Conservation (phyloP, 2,329 filamentous ascomycete species). For the Nothomitra cinnamomea region DNA sequence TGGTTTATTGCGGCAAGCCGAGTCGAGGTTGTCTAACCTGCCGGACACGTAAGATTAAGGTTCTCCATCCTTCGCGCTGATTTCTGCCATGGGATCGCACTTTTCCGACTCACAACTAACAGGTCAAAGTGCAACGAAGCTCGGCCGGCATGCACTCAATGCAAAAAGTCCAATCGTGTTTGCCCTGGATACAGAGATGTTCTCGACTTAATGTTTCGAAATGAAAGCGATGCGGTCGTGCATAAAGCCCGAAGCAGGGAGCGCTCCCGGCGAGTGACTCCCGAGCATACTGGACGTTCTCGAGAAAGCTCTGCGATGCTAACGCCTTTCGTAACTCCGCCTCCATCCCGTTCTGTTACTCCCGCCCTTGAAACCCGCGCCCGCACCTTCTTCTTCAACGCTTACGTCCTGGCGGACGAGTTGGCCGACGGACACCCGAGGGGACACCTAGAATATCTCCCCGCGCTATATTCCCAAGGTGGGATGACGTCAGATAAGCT, state of each 20-base stretch:
- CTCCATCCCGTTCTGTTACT: not conserved
- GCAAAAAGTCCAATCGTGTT: constrained; percentile 42
- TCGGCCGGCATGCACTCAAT: constrained; percentile 48
- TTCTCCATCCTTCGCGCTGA: no score
- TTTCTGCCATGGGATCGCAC: no score
- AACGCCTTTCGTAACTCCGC: not conserved
- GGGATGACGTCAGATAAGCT: no score
- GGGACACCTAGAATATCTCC: no score
- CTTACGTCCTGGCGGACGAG: no score
- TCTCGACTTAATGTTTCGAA: constrained; percentile 55
- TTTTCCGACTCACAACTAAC: constrained; percentile 21
- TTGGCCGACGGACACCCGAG: no score
- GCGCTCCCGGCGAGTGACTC: constrained; percentile 9
- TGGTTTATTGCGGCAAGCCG: constrained; percentile 32
- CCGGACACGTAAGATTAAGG: constrained; percentile 56
- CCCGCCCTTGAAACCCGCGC: not conserved
- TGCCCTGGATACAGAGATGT: constrained; percentile 55
- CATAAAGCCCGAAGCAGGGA: constrained; percentile 33
- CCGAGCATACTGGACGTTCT: constrained; percentile 3
- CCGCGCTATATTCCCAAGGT: no score
- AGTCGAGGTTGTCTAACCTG: constrained; percentile 59
- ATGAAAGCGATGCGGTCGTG: constrained; percentile 53
- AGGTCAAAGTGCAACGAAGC: constrained; percentile 44
- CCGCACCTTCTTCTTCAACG: not conserved
- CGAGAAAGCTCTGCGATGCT: not conserved